Evolutionary conservation across 1,284 basidiomycete species (phyloP), one percentile per base, ranked within the genome.

Genomic region (Cutaneotrichosporon cavernicola): DNA sequence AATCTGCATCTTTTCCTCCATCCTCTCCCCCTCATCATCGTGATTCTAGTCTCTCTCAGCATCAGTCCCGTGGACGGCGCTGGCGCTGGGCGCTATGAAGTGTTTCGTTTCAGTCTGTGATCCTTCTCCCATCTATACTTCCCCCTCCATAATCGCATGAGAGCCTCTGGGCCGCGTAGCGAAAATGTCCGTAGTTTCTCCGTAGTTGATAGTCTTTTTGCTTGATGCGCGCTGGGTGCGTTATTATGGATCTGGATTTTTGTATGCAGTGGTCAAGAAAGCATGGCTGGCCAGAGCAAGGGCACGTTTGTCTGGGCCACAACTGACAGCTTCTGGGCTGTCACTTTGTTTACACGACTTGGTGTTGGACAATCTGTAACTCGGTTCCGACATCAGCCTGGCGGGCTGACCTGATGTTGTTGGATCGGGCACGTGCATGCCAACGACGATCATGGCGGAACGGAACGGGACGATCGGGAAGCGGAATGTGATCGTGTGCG

Each of bases 101-200:
- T n/a, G 51, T 52, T 52, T 52, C 18, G 18, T 34, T 31, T 52
- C 26, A 16, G 10, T 13, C 16, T 52, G 51, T 34, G 26, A 16
- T 22, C 26, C 26, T 34, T 52, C 31, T 8, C 31, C 51, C 26
- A 8, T 30, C 51, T 9, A 46, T 46, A 46, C 51, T 32, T 31
- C 18, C 18, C 51, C 32, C 34, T 7, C 30, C 18, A 31, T 52
- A 31, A 32, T 52, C 30, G 26, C 30, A 52, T 32, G 51, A 52
- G 30, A 10, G 31, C 11, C 26, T 16, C 31, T 8, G 51, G 4
- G 51, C 31, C 30, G 30, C 30, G 5, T 16, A 30, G 51, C 51
- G 51, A 52, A 52, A 52, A 52, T 52, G 51, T 52, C 51, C 51
- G n/a, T 52, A 52, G 51, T 34, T 52, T 32, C 18, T n/a, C 49